Evolutionary conservation across 2,329 filamentous ascomycete genomes (phyloP).

Genomic region (Paecilomyces niveus): DNA sequence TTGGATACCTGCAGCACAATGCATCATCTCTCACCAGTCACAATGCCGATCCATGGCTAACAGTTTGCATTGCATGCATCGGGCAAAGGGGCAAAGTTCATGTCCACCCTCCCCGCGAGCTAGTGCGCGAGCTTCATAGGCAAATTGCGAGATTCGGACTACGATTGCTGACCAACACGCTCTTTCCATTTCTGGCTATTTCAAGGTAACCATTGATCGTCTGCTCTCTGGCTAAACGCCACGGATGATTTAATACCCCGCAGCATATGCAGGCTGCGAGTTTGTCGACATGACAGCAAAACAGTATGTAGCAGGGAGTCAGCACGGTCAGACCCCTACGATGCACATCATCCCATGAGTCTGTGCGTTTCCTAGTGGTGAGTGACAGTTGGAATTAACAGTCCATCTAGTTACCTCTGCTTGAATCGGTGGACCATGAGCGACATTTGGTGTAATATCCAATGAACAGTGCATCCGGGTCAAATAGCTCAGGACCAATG

Average conservation of each 20-base stretch:
- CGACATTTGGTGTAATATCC: not conserved
- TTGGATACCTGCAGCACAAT: not conserved
- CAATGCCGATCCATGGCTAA: not conserved
- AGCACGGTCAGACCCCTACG: not conserved
- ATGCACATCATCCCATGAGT: not conserved
- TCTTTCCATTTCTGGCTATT: not conserved
- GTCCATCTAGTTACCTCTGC: not conserved
- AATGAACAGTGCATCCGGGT: not conserved
- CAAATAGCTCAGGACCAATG: not conserved
- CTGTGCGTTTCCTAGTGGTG: not conserved
- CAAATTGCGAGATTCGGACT: not conserved
- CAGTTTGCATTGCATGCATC: not conserved
- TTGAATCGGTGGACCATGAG: not conserved
- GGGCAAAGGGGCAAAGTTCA: too few relatives aligned
- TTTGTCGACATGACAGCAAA: not conserved
- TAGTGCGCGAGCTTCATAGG: not conserved
- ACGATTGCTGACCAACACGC: not conserved
- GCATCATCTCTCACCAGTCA: not conserved
- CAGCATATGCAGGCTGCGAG: not conserved
- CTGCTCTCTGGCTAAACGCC: not conserved
- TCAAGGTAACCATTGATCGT: not conserved
- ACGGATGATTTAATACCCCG: not conserved
- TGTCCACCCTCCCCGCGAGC: not conserved
- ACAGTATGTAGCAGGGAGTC: not conserved
- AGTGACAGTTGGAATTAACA: not conserved